Base-by-base conservation (phyloP, 768 basidiomycete species). In the Gyrodon lividus region DNA sequence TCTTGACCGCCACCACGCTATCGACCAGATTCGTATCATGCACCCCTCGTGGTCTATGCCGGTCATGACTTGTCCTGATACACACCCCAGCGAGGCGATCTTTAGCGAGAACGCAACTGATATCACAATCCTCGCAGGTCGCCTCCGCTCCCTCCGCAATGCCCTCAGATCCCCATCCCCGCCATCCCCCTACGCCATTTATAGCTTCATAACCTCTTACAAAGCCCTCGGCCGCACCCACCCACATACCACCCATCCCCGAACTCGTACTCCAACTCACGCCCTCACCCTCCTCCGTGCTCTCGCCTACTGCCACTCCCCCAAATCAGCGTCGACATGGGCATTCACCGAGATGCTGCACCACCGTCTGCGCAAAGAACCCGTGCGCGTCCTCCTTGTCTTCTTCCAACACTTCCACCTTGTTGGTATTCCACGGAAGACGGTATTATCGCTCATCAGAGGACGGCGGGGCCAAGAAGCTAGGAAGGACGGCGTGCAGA, bases 381-480 rank as follows among this genome's bases (percentile, higher is more conserved):
- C 17, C 33, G 17, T 58, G 20, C 56, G 51, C n/a, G 45, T 59
- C 30, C 60, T 83, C 43, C 51, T 68, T 42, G 68, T 76, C 0
- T 89, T 81, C 59, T 63, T 67, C 12, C 71, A 76, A 6, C 73
- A 80, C 47, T 87, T 84, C 58, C 75, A 74, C 48, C 54, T 74
- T 6, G 65, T 74, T 33, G 84, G 81, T 13, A 69, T 88, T n/a
- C 83, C 86, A 0, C 54, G 26, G 47, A 70, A 31, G 62, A 70
- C 59, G 0, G 26, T 66, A 4, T 17, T 58, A 1, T 56, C 51
- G 6, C 23, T 57, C 17, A 41, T 65, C n/a, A 24, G 55, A 22
- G 55, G 60, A 4, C n/a, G 46, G 17, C 57, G 17, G 14, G 56
- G 63, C 0, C 44, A 50, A 19, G 39, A 44, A 6, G 45, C 52